Base-by-base conservation (phyloP, 2,329 filamentous ascomycete genomes). In the Paracoccidioides lutzii region DNA sequence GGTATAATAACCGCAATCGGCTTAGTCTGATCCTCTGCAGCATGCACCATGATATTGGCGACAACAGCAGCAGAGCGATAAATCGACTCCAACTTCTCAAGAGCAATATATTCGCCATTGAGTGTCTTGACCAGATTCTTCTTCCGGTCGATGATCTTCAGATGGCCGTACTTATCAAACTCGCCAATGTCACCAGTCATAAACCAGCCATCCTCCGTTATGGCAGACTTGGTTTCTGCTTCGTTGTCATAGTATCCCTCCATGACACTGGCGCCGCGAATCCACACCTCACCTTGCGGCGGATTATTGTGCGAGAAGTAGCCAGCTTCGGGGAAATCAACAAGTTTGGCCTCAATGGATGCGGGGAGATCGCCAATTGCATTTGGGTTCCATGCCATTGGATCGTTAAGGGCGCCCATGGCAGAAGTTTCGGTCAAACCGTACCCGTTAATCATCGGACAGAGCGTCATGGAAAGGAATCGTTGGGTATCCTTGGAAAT, bases 91-190 rank as follows among this genome's bases (percentile, higher is more conserved):
- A 98, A 88, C 57, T 90, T 88, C 75, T 98, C 93, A 9, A 93
- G 93, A 1, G 90, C 95, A 65, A 98, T 89, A 74, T 98, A 98
- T 75, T 98, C 93, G 69, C 93, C 93, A 72, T 98, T 93, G 0
- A 91, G 85, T 55, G 97, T 82, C 79, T 98, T 98, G 69, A 98
- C 82, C n/a, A 98, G 88, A 73, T 97, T 97, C 85, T 98, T 98
- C 75, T 90, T 85, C 65, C 93, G 90, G 72, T 98, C 93, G 64
- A 98, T 85, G 71, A 98, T 94, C 72, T 82, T 84, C 76, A 97
- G 85, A 59, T 90, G 88, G 59, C 93, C 93, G 67, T 88, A 73
- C 62, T 83, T 83, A 71, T 98, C 93, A 33, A 98, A 79, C 61
- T 84, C 81, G 65, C 83, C 88, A 62, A 98, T 93, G 65, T 98